Percentiles rank a stretch among this genome's conserved stretches.
Evolutionary conservation across 192 early-diverging fungal genomes (phyloP).

Genomic region (Umbelopsis vinacea): DNA sequence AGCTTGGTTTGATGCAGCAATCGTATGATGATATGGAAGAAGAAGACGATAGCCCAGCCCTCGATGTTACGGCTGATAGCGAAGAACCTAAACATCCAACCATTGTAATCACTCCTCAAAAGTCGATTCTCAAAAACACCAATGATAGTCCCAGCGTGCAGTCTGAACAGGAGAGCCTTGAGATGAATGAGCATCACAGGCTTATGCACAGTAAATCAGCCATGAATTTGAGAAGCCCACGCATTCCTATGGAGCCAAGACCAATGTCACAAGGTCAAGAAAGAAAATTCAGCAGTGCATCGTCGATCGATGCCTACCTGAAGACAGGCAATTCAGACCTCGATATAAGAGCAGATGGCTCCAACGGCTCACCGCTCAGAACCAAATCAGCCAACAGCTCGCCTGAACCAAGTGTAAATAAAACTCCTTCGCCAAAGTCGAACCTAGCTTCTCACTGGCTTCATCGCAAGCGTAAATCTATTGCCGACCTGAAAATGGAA

Average conservation of each 20-base stretch:
- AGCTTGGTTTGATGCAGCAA: background rate
- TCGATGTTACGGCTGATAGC: background rate
- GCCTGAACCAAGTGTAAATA: background rate
- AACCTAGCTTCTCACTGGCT: conserved; percentile 7
- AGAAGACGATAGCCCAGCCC: background rate
- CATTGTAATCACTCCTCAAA: background rate
- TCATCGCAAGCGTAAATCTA: conserved; percentile 18
- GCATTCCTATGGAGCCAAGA: background rate
- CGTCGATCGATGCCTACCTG: background rate
- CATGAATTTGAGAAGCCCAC: background rate
- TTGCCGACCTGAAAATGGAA: conserved; percentile 14
- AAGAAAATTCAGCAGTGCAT: background rate
- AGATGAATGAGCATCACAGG: background rate
- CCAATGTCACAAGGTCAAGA: background rate
- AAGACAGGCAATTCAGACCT: background rate
- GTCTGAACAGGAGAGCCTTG: no score
- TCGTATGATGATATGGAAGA: background rate
- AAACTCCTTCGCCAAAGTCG: background rate
- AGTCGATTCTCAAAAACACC: background rate
- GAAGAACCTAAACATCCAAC: background rate
- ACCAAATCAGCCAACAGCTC: background rate
- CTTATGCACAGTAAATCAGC: conserved; percentile 13
- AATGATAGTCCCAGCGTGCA: background rate
- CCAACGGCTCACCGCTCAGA: background rate
- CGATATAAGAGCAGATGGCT: background rate